A percentile compares a stretch with the other conserved stretches of the same genome.
These are phyloP conservation scores for Manihot esculenta DNA, from an alignment of 441 rosid species.

Conservation along the genomic window DNA sequence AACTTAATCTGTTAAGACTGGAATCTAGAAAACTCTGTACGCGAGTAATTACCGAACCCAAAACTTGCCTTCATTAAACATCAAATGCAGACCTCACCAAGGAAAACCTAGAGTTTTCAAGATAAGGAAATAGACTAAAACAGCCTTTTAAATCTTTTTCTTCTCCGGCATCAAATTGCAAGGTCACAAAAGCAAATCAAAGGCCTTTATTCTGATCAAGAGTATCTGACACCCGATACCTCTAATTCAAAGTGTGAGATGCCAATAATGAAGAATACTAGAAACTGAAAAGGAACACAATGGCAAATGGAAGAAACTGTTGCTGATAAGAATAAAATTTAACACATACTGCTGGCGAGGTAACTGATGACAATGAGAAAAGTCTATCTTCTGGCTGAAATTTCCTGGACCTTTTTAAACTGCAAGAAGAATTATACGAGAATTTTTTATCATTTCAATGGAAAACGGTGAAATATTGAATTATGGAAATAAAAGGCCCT, in stretches of 20 bases:
- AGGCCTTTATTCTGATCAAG: background rate
- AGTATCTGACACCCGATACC: background rate
- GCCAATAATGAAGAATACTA: no score
- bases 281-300: background rate
- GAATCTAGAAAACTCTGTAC: background rate
- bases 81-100: background rate
- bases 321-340: conserved; percentile 15
- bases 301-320: background rate
- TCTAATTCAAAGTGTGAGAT: background rate
- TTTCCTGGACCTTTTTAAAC: conserved; percentile 85
- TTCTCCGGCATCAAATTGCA: background rate
- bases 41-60: background rate
- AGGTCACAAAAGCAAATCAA: background rate
- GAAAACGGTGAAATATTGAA: conserved; percentile 13
- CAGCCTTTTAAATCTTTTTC: background rate
- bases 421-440: conserved; percentile 36
- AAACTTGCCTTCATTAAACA: background rate
- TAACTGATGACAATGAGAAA: conserved; percentile 82
- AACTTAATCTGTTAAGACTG: background rate
- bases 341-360: conserved; percentile 80
- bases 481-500: background rate
- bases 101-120: background rate
- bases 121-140: background rate
- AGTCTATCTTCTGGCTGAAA: conserved; percentile 91
- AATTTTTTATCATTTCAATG: conserved; percentile 2